phyloP scores from a whole-genome alignment of 176 grass and related monocot genomes.

The Neostapfia colusana region DNA sequence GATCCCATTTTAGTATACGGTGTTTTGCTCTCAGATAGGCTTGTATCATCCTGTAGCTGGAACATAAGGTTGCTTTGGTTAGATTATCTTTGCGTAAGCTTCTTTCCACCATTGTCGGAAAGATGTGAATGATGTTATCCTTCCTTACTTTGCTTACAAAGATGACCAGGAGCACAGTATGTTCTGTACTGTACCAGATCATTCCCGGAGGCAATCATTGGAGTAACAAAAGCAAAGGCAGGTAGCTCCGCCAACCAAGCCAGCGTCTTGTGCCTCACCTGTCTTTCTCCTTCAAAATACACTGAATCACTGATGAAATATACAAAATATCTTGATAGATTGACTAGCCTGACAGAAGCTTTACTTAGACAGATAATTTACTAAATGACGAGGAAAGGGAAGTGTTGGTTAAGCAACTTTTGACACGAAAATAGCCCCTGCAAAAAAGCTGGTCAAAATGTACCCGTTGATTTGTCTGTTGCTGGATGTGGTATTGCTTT shows the following conservation, averaged over 20 bases:
- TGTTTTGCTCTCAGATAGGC: conserved; percentile 11
- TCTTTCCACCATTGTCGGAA: conserved; percentile 52
- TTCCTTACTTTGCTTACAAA: conserved; percentile 47
- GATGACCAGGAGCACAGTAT: conserved; percentile 37
- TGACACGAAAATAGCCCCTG: neutral
- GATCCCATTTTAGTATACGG: neutral
- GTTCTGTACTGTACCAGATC: conserved; percentile 22
- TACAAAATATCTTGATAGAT: conserved; percentile 30
- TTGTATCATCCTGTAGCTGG: conserved; percentile 12
- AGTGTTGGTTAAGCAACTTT: conserved; percentile 23
- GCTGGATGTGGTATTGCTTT: conserved; percentile 31
- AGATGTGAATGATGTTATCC: conserved; percentile 36
- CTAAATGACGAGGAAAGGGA: conserved; percentile 16
- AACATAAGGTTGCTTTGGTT: conserved; percentile 14
- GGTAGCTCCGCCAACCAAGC: conserved; percentile 30
- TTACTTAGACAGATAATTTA: conserved; percentile 17
- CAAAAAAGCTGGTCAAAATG: conserved; percentile 28
- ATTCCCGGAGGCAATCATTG: conserved; percentile 35
- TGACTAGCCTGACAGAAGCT: conserved; percentile 16
- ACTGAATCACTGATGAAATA: conserved; percentile 23
- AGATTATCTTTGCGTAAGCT: conserved; percentile 3
- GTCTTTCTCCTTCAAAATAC: conserved; percentile 37
- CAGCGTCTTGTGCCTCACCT: conserved; percentile 18
- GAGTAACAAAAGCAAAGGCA: conserved; percentile 38
- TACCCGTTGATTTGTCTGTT: conserved; percentile 4